phyloP scores from a whole-genome alignment of 192 early-diverging fungal species.

The Nowakowskiella sp. region DNA sequence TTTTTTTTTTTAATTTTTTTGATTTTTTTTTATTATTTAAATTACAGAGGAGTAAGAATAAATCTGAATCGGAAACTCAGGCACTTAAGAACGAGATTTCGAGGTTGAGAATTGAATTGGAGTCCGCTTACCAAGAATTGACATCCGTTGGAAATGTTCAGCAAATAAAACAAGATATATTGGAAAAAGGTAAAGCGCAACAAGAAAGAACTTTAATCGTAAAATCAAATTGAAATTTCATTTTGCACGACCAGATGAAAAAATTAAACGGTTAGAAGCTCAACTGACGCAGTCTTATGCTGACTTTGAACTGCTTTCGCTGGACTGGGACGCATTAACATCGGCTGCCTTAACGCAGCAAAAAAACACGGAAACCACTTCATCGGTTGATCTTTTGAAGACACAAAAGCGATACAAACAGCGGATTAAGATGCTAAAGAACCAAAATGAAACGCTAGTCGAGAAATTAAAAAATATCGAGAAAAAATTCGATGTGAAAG shows the following conservation, averaged over 20 bases:
- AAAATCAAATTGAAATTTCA: background rate
- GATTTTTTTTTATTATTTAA: constrained; percentile 1
- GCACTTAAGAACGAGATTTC: no score
- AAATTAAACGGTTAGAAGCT: constrained; percentile 23
- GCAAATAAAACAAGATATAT: constrained; percentile 21
- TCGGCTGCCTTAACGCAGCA: constrained; percentile 30
- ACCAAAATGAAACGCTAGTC: constrained; percentile 14
- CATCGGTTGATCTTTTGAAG: background rate
- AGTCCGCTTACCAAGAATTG: constrained; percentile 6
- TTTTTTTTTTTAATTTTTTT: background rate
- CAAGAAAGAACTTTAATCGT: constrained; percentile 5
- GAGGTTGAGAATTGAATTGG: no score
- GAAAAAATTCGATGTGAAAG: constrained; percentile 31
- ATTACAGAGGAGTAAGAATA: no score
- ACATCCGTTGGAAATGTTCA: constrained; percentile 4
- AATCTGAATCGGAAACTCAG: no score
- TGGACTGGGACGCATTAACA: constrained; percentile 48
- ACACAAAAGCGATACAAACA: constrained; percentile 7
- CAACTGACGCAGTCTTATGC: constrained; percentile 32
- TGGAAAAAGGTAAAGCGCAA: constrained; percentile 29
- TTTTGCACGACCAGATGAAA: constrained; percentile 17
- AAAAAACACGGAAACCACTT: background rate
- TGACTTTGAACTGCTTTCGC: constrained; percentile 43
- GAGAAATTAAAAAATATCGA: constrained; percentile 28
- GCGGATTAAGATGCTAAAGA: background rate